Evolutionary conservation across 768 basidiomycete species (phyloP), one percentile per base, ranked within the genome.

Genomic region (Hericium alpestre): DNA sequence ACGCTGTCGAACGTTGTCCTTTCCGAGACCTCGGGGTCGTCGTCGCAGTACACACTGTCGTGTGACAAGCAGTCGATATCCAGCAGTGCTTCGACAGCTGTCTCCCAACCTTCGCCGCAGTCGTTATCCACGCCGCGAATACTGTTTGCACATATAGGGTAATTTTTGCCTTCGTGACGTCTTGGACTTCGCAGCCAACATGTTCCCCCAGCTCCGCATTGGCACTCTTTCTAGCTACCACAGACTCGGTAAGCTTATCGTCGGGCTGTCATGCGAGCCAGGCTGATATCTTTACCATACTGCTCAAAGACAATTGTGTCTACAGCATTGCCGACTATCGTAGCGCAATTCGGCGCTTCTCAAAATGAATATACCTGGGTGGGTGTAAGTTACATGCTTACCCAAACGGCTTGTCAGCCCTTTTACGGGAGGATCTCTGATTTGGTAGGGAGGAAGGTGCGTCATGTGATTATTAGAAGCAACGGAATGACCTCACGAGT

Each of bases 291-390:
- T 46, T 55, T 56, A 18, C 55, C 58, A 38, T 52, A 38, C 13
- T 46, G 18, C n/a, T 15, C 27, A 41, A 56, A 80, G 77, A 81
- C 79, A 10, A 86, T 92, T 60, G 86, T 93, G 38, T 92, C 90
- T 38, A 93, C 90, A 16, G 82, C 81, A 65, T 70, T 93, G 55
- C 91, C 90, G 15, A 90, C 89, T 18, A 92, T 93, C 59, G 75
- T 83, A 15, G 80, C 77, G 58, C 79, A 89, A 43, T 76, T 93
- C 37, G 60, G 73, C 27, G 88, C 87, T 16, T 79, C 84, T 37
- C 78, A 82, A 56, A 78, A 73, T 54, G 82, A 90, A 65, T 93
- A 91, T 65, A 87, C 85, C 22, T 93, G 90, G 90, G 86, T 93
- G 52, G 86, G 83, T 16, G 85, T 90, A 37, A 78, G 87, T 15